Base-by-base conservation (phyloP, 2,329 filamentous ascomycete genomes). In the Trichophyton verrucosum region DNA sequence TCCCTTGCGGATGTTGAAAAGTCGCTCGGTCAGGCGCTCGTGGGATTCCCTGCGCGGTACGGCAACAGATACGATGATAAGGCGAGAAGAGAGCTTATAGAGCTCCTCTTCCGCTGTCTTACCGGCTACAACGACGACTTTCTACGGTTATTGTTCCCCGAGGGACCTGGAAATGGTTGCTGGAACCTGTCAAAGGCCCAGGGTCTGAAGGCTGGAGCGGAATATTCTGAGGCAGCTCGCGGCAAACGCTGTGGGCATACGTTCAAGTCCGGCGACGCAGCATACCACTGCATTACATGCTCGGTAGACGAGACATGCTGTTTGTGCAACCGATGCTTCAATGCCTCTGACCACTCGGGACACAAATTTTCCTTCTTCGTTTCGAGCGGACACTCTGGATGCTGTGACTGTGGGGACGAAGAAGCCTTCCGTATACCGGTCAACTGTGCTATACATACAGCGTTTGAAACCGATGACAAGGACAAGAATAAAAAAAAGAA, bases 211-310 rank as follows among this genome's bases (percentile, higher is more conserved):
- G 91, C 96, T 70, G 92, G 94, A 9, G 90, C 92, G 36, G 95
- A 99, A 73, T 99, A 97, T 72, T 94, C 90, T 20, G 88, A 92
- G 66, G 87, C 88, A 5, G 94, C 94, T 13, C 85, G 90, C 66
- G 94, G 95, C 60, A 95, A 95, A 74, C 86, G 91, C 55, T 99
- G 94, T 72, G 95, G 94, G 3, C 95, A 99, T 77, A 97, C 99
- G 64, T 96, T 99, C 81, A 92, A 92, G 75, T 82, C 84, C 13
- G 94, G 92, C 58, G 94, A 99, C 77, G 91, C 91, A 61, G 92
- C 90, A 62, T 99, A 97, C 73, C 83, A 87, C 68, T 99, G 94
- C 80, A 88, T 91, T 68, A 97, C 92, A 8, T 99, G 94, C 74
- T 90, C 90, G 56, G 85, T 87, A 51, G 95, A 99, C 73, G 92